Evolutionary conservation across 148 eudicot genomes (phyloP).

Genomic region (Linanthus parryae): DNA sequence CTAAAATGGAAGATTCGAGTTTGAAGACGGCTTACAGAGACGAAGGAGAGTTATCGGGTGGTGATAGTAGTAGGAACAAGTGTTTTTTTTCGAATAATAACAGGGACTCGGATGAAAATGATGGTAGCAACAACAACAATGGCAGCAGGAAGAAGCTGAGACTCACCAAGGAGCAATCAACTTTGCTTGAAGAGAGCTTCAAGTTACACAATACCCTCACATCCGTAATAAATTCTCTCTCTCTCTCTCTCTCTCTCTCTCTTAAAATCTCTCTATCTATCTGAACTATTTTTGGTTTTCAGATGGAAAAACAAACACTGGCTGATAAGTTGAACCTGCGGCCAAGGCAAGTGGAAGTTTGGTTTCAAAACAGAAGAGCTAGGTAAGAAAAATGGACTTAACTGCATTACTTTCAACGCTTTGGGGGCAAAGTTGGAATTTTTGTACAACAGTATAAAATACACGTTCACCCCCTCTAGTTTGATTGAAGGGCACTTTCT

Average conservation of each 20-base stretch:
- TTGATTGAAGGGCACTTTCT: no score
- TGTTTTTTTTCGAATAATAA: no score
- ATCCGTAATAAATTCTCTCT: no score
- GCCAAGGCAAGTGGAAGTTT: conserved; percentile 42
- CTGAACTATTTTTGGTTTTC: no score
- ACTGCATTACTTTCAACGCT: not conserved
- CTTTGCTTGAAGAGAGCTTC: conserved; percentile 36
- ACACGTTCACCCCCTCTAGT: no score
- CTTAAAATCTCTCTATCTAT: no score
- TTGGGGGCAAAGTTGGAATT: no score
- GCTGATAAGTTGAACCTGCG: conserved; percentile 26
- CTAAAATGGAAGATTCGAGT: conserved; percentile 12
- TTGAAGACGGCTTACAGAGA: conserved; percentile 8
- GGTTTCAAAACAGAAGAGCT: conserved; percentile 45
- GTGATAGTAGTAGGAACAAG: not conserved
- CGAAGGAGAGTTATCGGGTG: not conserved
- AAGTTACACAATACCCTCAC: conserved; percentile 25
- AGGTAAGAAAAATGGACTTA: conserved; percentile 12
- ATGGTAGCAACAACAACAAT: not conserved
- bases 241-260: no score
- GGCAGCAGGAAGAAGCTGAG: conserved; percentile 27
- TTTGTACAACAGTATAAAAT: no score
- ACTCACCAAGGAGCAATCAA: conserved; percentile 25
- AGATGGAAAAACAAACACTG: conserved; percentile 27
- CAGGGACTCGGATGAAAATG: not conserved